Base-by-base conservation (phyloP, 2,329 filamentous ascomycete species). In the Corynespora cassiicola region DNA sequence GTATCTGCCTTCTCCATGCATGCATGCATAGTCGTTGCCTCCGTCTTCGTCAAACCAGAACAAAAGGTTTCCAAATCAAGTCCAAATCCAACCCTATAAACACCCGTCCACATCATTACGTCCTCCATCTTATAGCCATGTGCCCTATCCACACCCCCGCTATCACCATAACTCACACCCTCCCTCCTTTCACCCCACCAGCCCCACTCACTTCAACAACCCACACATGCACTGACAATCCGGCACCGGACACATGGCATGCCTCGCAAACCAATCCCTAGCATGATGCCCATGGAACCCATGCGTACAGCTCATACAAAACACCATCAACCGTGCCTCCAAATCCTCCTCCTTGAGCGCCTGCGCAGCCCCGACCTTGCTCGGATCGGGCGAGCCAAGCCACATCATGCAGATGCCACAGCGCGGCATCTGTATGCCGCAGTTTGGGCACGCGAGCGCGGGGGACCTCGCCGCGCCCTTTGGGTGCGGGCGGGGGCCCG, bases 221-320 rank as follows among this genome's bases (percentile, higher is more conserved):
- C 69, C 74, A 65, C 78, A 82, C 52, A 75, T 65, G 54, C 79
- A 82, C 45, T 69, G 63, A 56, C 79, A 82, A 49, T 77, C 76
- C 36, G 76, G 75, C 43, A 79, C 77, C 2, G 79, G 76, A 67
- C 79, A 82, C 49, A 74, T 73, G 23, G 66, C 65, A 63, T 80
- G 76, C 50, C 71, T 72, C 15, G 60, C 63, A 61, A 85, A 86
- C 82, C 82, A 86, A 45, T 77, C 74, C 49, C 74, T 67, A 8
- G 82, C 82, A 70, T 85, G 82, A 61, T 81, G 71, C 3, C 78
- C 80, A 68, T 86, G 82, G 50, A 79, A 83, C 1, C 80, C 81
- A 68, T 86, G 82, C 50, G 78, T 79, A 58, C 82, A 86, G 42
- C 72, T 76, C 50, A 81, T 78, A 54, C 82, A 86, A 54, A 85